A percentile compares a stretch with the other conserved stretches of the same genome.
phyloP scores from a whole-genome alignment of 202 grass and related monocot species.

The Setaria italica region DNA sequence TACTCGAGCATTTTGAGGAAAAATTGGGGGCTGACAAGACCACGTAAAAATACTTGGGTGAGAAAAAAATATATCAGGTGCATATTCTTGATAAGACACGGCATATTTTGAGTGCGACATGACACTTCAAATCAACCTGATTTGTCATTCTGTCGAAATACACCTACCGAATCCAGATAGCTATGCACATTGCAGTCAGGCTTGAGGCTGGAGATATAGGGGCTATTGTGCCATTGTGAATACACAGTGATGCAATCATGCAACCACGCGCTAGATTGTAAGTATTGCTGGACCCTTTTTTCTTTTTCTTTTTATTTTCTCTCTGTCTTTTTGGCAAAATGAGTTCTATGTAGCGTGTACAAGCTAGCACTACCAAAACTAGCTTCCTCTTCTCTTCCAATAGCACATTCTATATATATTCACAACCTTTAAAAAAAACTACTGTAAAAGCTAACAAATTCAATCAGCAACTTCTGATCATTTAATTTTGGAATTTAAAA shows the following conservation, averaged over 20 bases:
- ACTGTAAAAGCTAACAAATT: neutral
- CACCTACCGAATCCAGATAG: neutral
- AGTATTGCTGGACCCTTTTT: neutral
- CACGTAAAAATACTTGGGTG: neutral
- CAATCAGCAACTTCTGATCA: neutral
- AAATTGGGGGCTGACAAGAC: neutral
- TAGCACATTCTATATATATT: neutral
- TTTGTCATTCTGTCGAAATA: neutral
- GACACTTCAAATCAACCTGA: neutral
- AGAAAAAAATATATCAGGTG: neutral
- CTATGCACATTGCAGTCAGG: neutral
- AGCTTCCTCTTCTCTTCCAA: neutral
- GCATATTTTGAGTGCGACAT: neutral
- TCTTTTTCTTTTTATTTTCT: neutral
- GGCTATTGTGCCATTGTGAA: neutral
- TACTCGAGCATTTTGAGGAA: neutral
- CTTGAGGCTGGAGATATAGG: neutral
- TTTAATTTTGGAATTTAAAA: neutral
- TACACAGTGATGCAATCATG: neutral
- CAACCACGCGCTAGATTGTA: neutral
- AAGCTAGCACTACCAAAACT: neutral
- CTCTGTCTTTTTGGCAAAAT: neutral
- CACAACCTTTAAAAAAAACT: neutral
- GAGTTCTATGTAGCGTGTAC: neutral
- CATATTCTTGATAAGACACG: neutral